Evolutionary conservation across 139 green algal species (phyloP).

Genomic region (Tetraselmis striata): DNA sequence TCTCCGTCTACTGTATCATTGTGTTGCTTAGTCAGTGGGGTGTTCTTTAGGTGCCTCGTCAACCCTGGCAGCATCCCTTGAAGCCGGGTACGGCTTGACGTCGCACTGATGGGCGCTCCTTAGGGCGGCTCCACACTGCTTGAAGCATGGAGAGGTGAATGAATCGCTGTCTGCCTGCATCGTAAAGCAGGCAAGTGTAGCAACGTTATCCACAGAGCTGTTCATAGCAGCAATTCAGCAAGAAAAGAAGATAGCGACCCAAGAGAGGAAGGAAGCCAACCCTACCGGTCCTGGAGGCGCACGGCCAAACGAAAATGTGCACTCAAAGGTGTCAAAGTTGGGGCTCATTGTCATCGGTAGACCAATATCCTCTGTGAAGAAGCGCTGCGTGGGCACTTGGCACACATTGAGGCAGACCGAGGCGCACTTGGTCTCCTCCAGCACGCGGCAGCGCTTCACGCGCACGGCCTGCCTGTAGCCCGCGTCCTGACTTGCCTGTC

Average conservation of each 20-base stretch:
- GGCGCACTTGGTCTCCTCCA: neutral
- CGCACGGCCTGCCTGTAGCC: neutral
- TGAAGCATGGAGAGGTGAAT: neutral
- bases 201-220: neutral
- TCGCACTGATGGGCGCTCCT: neutral
- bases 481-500: neutral
- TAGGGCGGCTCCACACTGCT: neutral
- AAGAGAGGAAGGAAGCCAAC: too few relatives aligned
- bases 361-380: conserved; percentile 8
- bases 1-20: too few relatives aligned
- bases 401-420: neutral
- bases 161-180: neutral
- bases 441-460: neutral
- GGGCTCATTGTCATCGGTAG: conserved; percentile 3
- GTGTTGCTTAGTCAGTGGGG: too few relatives aligned
- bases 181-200: neutral
- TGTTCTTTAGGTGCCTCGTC: too few relatives aligned
- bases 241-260: neutral
- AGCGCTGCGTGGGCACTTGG: neutral
- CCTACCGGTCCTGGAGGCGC: neutral
- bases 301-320: conserved; percentile 3
- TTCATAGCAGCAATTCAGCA: neutral
- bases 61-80: too few relatives aligned
- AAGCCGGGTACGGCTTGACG: neutral
- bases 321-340: conserved; percentile 2